A percentile compares a stretch with the other conserved stretches of the same genome.
These are phyloP conservation scores for Aspergillus sp. DNA, from an alignment of 2,329 filamentous ascomycete genomes.

Conservation along the genomic window DNA sequence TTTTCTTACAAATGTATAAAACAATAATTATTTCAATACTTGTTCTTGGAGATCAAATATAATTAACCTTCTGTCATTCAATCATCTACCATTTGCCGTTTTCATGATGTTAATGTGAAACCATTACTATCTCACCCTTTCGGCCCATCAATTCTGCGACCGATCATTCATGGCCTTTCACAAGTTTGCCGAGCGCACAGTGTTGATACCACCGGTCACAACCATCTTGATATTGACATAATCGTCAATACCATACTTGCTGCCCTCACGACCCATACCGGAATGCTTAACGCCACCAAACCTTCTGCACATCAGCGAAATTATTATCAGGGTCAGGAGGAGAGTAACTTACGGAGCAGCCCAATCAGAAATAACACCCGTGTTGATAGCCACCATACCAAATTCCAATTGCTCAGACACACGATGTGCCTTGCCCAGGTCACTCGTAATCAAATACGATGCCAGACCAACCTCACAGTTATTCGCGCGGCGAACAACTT, in stretches of 20 bases:
- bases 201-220: constrained; percentile 16
- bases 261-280: constrained; percentile 75
- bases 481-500: constrained; percentile 81
- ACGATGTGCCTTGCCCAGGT: constrained; percentile 56
- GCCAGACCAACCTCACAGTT: constrained; percentile 78
- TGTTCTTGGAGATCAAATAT: too few species aligned
- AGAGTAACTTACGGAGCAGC: constrained; percentile 41
- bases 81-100: too few species aligned
- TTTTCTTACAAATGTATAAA: too few species aligned
- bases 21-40: too few species aligned
- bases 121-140: too few species aligned
- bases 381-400: constrained; percentile 64
- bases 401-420: constrained; percentile 56
- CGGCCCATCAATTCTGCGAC: too few species aligned
- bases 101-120: too few species aligned
- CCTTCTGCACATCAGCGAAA: constrained; percentile 23
- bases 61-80: too few species aligned
- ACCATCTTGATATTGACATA: constrained; percentile 68
- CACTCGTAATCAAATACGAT: constrained; percentile 78
- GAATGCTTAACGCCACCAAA: constrained; percentile 81
- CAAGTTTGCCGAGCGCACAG: neutral
- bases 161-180: too few species aligned
- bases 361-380: constrained; percentile 58
- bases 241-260: constrained; percentile 72
- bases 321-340: neutral